Evolutionary conservation across 1,139 yeast species (phyloP).

Genomic region (Yamadazyma aaseri): DNA sequence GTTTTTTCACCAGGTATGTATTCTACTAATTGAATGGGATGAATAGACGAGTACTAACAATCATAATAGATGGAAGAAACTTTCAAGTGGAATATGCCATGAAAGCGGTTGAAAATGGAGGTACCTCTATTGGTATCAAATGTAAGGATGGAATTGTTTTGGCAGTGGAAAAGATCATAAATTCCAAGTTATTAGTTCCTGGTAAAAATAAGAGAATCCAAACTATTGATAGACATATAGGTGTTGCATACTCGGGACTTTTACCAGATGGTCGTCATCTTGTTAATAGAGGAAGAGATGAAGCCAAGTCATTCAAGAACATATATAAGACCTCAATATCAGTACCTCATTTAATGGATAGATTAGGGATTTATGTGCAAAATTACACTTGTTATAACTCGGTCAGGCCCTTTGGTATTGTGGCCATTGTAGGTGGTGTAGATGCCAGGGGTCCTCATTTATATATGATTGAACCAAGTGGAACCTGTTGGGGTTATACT

Average conservation of each 20-base stretch:
- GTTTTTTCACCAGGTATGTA: constrained; percentile 55
- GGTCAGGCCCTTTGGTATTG: constrained; percentile 95
- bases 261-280: constrained; percentile 96
- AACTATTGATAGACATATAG: constrained; percentile 89
- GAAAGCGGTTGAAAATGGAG: constrained; percentile 97
- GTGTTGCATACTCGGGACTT: constrained; percentile 91
- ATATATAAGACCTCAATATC: constrained; percentile 76
- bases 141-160: constrained; percentile 90
- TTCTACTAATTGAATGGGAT: constrained; percentile 11
- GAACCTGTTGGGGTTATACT: constrained; percentile 93
- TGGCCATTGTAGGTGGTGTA: constrained; percentile 90
- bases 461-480: constrained; percentile 97
- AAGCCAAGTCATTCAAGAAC: constrained; percentile 76
- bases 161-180: constrained; percentile 92
- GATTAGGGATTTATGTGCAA: constrained; percentile 90
- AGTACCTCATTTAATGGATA: constrained; percentile 79
- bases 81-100: constrained; percentile 98
- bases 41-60: constrained; percentile 11
- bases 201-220: constrained; percentile 88
- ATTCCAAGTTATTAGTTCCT: constrained; percentile 85
- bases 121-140: constrained; percentile 91
- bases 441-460: constrained; percentile 88
- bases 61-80: constrained; percentile 76
- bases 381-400: constrained; percentile 95
- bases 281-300: constrained; percentile 90